Base-by-base conservation (phyloP, 495 filamentous ascomycete genomes). In the Aspergillus diversus region DNA sequence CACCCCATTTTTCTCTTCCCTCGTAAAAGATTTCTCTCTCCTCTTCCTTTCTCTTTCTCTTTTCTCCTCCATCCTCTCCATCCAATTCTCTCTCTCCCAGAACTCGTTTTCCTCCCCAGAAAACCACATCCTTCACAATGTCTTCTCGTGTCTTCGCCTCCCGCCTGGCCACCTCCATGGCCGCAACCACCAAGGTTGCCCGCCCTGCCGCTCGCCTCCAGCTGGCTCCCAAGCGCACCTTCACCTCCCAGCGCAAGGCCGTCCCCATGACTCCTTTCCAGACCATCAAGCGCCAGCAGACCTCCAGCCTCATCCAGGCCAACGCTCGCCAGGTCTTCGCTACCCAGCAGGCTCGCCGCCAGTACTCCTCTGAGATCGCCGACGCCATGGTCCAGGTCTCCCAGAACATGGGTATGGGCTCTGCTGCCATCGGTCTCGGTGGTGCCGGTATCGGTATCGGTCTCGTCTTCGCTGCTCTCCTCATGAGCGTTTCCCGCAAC, bases 371-470 rank as follows among this genome's bases (percentile, higher is more conserved):
- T 73, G 89, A 92, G 84, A 87, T 92, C 80, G 89, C 89, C 80
- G 78, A 86, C 77, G 90, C 90, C 83, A 89, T 93, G 86, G 89
- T 92, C 71, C 87, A 90, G 81, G 89, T 91, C 78, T 92, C 90
- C 77, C 88, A 92, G 85, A 92, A 92, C 86, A 77, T 91, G 68
- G 90, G 90, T 84, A 91, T 92, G 84, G 90, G 90, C 80, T 84
- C 87, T 61, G 90, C 90, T 62, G 90, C 91, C 80, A 91, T 95
- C 77, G 91, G 91, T 87, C 89, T 95, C 69, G 89, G 87, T 75
- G 91, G 91, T 87, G 90, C 90, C 75, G 90, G 90, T 92, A 89
- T 92, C 82, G 90, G 91, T 90, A 92, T 93, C 82, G 91, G 91
- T 84, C 85, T 90, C 76, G 91, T 95, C 77, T 95, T 95, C 87